A percentile compares a stretch with the other conserved stretches of the same genome.
Evolutionary conservation across 2,329 filamentous ascomycete species (phyloP).

Genomic region (Hymenoscyphus repandus): DNA sequence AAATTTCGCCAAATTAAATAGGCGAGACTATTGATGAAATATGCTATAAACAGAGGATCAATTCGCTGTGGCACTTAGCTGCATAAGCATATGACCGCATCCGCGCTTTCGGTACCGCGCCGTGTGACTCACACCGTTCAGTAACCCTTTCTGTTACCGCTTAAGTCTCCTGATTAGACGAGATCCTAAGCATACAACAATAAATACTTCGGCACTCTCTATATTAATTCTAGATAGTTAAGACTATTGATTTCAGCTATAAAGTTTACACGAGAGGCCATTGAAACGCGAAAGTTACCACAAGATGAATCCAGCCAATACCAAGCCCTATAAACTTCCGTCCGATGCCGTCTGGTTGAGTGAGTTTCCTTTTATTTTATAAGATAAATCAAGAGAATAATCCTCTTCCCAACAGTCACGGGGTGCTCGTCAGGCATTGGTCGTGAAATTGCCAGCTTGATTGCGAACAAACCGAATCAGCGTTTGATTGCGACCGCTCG

Average conservation of each 20-base stretch:
- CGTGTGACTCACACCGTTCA: too few relatives aligned
- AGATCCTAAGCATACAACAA: too few relatives aligned
- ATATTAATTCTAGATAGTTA: too few relatives aligned
- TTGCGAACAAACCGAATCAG: conserved; percentile 35
- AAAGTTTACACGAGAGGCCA: too few relatives aligned
- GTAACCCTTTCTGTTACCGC: not conserved
- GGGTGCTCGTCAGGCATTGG: conserved; percentile 47
- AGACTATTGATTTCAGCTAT: too few relatives aligned
- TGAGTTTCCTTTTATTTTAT: conserved; percentile 18
- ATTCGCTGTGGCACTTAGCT: too few relatives aligned
- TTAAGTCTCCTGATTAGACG: not conserved
- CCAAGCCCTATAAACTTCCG: conserved; percentile 30
- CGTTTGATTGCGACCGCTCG: conserved; percentile 45
- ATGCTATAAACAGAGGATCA: too few relatives aligned
- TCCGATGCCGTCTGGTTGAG: conserved; percentile 37
- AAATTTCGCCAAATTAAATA: too few relatives aligned
- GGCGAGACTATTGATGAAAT: too few relatives aligned
- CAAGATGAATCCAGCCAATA: conserved; percentile 31
- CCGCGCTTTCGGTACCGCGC: too few relatives aligned
- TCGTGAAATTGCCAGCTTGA: conserved; percentile 33
- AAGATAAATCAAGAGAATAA: conserved; percentile 8
- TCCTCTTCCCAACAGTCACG: conserved; percentile 35
- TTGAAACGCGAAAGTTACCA: too few relatives aligned
- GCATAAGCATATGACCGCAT: not conserved
- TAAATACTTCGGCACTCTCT: too few relatives aligned